These are phyloP conservation scores for Cytospora chrysosperma DNA, from an alignment of 2,329 filamentous ascomycete species.

Conservation along the genomic window DNA sequence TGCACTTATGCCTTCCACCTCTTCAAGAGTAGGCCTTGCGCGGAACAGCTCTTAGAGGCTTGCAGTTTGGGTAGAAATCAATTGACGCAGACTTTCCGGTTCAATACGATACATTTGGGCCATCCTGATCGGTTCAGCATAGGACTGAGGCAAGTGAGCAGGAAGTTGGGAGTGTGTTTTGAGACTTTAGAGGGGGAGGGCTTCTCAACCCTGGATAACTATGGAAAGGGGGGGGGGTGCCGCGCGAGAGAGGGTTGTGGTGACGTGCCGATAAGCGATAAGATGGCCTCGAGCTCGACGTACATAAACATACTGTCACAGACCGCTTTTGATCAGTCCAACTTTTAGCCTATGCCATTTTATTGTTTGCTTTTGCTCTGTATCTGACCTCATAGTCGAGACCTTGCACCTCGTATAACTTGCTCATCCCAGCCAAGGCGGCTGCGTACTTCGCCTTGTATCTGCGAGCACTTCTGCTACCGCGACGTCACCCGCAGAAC, in stretches of 20 bases:
- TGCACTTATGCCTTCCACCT: too few relatives aligned
- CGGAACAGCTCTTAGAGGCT: too few relatives aligned
- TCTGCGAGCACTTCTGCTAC: not conserved
- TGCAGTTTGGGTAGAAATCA: too few relatives aligned
- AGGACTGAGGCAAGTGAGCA: too few relatives aligned
- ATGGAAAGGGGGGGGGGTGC: not conserved
- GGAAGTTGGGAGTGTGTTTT: too few relatives aligned
- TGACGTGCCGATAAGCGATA: not conserved
- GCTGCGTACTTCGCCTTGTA: not conserved
- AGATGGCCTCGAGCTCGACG: not conserved
- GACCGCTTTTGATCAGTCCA: not conserved
- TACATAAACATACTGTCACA: not conserved
- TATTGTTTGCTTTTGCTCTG: not conserved
- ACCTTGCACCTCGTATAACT: not conserved
- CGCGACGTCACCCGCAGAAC: conserved; percentile 20
- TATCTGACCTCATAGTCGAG: not conserved
- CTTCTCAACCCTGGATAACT: not conserved
- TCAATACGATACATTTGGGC: too few relatives aligned
- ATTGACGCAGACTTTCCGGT: too few relatives aligned
- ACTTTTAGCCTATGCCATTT: not conserved
- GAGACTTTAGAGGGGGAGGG: too few relatives aligned
- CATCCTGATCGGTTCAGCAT: too few relatives aligned
- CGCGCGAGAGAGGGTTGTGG: not conserved
- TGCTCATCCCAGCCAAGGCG: not conserved
- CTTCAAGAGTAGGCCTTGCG: too few relatives aligned